Percentiles rank a stretch among this genome's conserved stretches.
These are phyloP conservation scores for Coniella lustricola DNA, from an alignment of 2,329 filamentous ascomycete species.

Conservation along the genomic window DNA sequence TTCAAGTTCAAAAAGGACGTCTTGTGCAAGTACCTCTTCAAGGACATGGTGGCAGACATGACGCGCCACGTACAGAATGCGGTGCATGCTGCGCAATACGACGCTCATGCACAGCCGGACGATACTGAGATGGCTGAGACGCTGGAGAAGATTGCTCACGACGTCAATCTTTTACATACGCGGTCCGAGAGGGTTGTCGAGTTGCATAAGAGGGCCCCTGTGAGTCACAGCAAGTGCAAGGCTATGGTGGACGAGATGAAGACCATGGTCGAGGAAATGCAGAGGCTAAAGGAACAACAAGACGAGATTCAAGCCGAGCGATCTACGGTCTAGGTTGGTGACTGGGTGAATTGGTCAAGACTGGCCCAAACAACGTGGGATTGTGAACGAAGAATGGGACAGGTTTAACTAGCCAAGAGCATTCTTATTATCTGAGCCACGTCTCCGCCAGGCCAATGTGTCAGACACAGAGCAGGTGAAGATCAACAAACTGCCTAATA, in stretches of 20 bases:
- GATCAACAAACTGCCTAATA: too few species aligned
- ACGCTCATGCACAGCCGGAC: background rate
- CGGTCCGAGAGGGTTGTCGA: slow-evolving; percentile 1
- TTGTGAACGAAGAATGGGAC: too few species aligned
- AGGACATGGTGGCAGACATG: background rate
- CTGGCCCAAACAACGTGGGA: too few species aligned
- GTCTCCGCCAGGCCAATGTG: too few species aligned
- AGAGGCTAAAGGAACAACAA: background rate
- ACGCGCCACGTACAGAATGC: slow-evolving; percentile 1
- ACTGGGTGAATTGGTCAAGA: too few species aligned
- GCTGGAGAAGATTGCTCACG: background rate
- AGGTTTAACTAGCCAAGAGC: too few species aligned
- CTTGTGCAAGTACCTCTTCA: slow-evolving; percentile 6
- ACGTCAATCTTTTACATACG: background rate
- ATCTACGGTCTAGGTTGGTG: too few species aligned
- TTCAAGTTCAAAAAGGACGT: slow-evolving; percentile 1
- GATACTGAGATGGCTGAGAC: background rate
- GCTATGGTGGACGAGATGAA: slow-evolving; percentile 6
- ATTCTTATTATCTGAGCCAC: too few species aligned
- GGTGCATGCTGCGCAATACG: background rate
- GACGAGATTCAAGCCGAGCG: too few species aligned
- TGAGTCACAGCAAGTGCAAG: slow-evolving; percentile 3
- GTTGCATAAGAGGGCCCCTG: background rate
- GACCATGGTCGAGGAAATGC: background rate
- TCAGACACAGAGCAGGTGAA: too few species aligned